Evolutionary conservation across 208 protist species (phyloP).

Genomic region (Acanthamoeba sp.): DNA sequence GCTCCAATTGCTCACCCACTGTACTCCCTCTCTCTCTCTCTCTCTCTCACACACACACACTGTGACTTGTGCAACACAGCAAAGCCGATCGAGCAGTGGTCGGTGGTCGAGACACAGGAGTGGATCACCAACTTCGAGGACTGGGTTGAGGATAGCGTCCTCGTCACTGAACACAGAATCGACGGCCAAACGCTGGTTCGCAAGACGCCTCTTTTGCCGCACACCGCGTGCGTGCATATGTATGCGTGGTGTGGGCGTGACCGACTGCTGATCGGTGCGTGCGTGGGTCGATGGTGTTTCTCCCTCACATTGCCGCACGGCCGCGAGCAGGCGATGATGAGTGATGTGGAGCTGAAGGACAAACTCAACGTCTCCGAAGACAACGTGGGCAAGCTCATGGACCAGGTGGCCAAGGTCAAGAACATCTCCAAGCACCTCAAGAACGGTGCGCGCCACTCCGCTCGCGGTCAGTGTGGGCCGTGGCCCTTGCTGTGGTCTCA

Average conservation of each 20-base stretch:
- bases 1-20: too few relatives aligned
- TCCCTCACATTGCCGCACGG: too few relatives aligned
- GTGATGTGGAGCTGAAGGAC: background rate
- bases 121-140: conserved; percentile 31
- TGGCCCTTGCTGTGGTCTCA: too few relatives aligned
- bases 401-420: conserved; percentile 16
- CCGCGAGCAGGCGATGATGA: background rate
- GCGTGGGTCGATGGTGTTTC: too few relatives aligned
- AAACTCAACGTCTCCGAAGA: background rate
- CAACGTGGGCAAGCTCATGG: background rate
- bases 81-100: conserved; percentile 13
- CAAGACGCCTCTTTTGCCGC: too few relatives aligned
- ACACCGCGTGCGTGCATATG: background rate
- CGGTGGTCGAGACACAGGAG: conserved; percentile 17
- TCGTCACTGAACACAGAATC: conserved; percentile 33
- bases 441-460: background rate
- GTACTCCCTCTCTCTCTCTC: too few relatives aligned
- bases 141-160: conserved; percentile 29
- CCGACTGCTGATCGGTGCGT: too few relatives aligned
- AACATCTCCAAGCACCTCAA: background rate
- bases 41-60: too few relatives aligned
- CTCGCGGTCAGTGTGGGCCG: too few relatives aligned
- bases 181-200: conserved; percentile 24
- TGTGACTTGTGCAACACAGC: background rate
- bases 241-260: background rate